Conservation (phyloP, 805 yeast genomes). For the Candida koratica region DNA sequence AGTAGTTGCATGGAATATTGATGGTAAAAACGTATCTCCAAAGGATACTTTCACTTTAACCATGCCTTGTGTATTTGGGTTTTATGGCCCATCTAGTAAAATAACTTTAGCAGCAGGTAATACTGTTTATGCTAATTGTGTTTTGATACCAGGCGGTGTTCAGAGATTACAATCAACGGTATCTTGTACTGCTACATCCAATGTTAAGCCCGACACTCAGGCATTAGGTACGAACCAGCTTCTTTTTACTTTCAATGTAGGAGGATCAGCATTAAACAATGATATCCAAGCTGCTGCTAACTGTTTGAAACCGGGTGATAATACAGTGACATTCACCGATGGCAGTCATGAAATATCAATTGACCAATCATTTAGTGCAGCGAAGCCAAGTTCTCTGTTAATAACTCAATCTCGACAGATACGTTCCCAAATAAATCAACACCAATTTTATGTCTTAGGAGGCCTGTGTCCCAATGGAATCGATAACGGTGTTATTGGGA, state of each 20-base stretch:
- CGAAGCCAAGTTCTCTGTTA: background rate
- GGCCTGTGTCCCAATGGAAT: constrained; percentile 21
- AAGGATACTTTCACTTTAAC: constrained; percentile 27
- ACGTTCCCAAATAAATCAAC: constrained; percentile 15
- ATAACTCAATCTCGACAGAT: constrained; percentile 6
- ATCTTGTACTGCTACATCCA: constrained; percentile 17
- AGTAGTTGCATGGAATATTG: constrained; percentile 19
- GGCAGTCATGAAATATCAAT: constrained; percentile 15
- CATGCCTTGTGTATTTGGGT: constrained; percentile 26
- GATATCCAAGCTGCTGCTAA: constrained; percentile 18
- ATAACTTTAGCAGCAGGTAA: constrained; percentile 15
- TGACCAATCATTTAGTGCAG: constrained; percentile 9
- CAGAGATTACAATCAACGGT: constrained; percentile 16
- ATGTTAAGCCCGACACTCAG: constrained; percentile 12
- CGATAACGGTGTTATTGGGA: constrained; percentile 21
- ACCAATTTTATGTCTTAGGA: constrained; percentile 14
- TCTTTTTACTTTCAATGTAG: constrained; percentile 21
- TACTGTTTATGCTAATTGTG: constrained; percentile 22
- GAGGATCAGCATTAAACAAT: constrained; percentile 16
- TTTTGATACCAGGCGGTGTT: constrained; percentile 16
- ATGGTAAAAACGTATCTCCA: constrained; percentile 13
- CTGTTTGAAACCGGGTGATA: constrained; percentile 18
- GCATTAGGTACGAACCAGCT: constrained; percentile 20
- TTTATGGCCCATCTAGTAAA: constrained; percentile 13
- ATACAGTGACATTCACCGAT: constrained; percentile 18